Evolutionary conservation across 2,329 filamentous ascomycete species (phyloP).

Genomic region (Neoscytalidium dimidiatum): DNA sequence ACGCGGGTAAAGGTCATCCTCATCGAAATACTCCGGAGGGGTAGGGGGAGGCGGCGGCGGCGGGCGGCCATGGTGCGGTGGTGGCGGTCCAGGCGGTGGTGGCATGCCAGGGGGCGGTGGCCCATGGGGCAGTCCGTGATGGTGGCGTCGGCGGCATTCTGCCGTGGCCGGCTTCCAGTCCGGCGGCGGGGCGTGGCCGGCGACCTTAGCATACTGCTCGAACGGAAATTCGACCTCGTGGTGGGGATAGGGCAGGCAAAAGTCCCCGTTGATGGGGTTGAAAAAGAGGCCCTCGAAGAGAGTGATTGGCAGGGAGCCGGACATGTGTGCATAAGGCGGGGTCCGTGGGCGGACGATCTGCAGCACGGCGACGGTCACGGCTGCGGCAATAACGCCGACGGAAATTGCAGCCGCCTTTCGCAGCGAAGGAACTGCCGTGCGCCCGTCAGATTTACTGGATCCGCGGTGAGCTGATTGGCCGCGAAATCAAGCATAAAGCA

Average conservation of each 20-base stretch:
- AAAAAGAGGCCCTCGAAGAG: slow-evolving; percentile 26
- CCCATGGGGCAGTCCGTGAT: not conserved
- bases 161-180: slow-evolving; percentile 20
- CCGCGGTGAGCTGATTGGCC: not conserved
- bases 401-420: not conserved
- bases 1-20: not conserved
- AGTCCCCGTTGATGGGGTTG: slow-evolving; percentile 19
- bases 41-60: not conserved
- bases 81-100: not conserved
- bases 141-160: slow-evolving; percentile 1
- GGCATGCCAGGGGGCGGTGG: not conserved
- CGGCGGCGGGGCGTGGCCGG: not conserved
- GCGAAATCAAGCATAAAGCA: not conserved
- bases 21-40: not conserved
- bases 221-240: slow-evolving; percentile 12
- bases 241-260: slow-evolving; percentile 17
- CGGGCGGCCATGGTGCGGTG: not conserved
- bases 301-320: slow-evolving; percentile 37
- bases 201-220: not conserved
- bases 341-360: slow-evolving; percentile 33
- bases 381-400: slow-evolving; percentile 24
- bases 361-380: slow-evolving; percentile 27
- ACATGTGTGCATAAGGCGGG: slow-evolving; percentile 41
- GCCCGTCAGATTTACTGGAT: not conserved
- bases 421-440: not conserved